Conservation (phyloP, 805 yeast genomes). For the Candida xiaguanensis region DNA sequence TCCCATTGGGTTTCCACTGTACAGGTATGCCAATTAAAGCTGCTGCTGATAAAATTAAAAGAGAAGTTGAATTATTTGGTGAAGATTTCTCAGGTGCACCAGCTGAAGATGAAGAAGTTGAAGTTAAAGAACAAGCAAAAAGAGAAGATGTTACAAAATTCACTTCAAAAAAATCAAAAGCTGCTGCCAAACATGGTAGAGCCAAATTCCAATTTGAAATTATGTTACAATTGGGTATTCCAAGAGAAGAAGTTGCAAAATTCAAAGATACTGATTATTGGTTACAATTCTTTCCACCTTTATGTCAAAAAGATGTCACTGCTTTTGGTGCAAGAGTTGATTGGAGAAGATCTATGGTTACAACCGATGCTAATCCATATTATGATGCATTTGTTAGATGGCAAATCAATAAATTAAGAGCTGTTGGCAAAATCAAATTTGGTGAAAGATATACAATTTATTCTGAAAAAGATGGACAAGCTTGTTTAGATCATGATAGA, state of each 20-base stretch:
- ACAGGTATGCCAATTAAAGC: constrained; percentile 99
- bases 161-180: constrained; percentile 89
- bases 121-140: constrained; percentile 14
- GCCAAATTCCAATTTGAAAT: constrained; percentile 94
- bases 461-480: constrained; percentile 97
- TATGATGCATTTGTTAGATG: constrained; percentile 93
- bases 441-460: constrained; percentile 98
- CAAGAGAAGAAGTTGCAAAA: constrained; percentile 74
- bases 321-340: constrained; percentile 90
- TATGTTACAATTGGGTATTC: constrained; percentile 90
- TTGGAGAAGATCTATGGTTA: constrained; percentile 95
- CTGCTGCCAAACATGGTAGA: constrained; percentile 89
- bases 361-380: constrained; percentile 93
- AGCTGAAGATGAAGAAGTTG: constrained; percentile 52
- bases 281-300: constrained; percentile 89
- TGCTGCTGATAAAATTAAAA: constrained; percentile 88
- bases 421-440: constrained; percentile 86
- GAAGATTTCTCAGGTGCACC: constrained; percentile 69
- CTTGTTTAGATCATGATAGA: constrained; percentile 99
- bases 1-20: constrained; percentile 98
- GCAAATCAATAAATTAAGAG: constrained; percentile 90
- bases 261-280: constrained; percentile 93
- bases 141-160: constrained; percentile 85
- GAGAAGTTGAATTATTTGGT: constrained; percentile 93
- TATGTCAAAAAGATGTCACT: constrained; percentile 76